Evolutionary conservation across 208 protist genomes (phyloP).

Genomic region (Tetramitus jugosus): DNA sequence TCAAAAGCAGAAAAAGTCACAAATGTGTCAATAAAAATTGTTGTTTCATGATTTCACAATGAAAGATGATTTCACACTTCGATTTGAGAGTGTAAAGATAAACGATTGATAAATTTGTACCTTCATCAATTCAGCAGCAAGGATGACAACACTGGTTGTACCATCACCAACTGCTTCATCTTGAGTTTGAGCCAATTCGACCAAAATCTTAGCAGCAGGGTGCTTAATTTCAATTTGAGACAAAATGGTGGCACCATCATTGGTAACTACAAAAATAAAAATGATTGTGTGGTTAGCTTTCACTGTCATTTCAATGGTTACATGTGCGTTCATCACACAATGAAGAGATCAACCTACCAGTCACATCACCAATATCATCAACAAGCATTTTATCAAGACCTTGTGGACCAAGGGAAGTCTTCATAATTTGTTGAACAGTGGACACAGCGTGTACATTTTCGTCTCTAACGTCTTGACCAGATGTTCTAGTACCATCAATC

Average conservation of each 20-base stretch:
- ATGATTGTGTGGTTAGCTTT: too few relatives aligned
- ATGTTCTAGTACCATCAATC: constrained; percentile 86
- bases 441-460: constrained; percentile 94
- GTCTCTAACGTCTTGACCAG: constrained; percentile 83
- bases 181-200: constrained; percentile 96
- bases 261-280: too few relatives aligned
- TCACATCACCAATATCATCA: constrained; percentile 98
- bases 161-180: constrained; percentile 99
- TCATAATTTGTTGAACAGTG: constrained; percentile 97
- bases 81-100: background rate
- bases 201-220: constrained; percentile 89
- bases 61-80: background rate
- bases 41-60: background rate
- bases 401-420: constrained; percentile 97
- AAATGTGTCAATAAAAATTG: background rate
- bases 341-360: too few relatives aligned
- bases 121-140: constrained; percentile 97
- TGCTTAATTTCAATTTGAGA: constrained; percentile 84
- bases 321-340: too few relatives aligned
- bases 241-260: constrained; percentile 97
- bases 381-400: constrained; percentile 99
- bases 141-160: constrained; percentile 97
- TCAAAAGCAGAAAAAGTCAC: background rate
- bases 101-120: constrained; percentile 16
- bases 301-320: too few relatives aligned